Evolutionary conservation across 2,329 filamentous ascomycete genomes (phyloP), one percentile per base, ranked within the genome.

Genomic region (Fusarium sp.): DNA sequence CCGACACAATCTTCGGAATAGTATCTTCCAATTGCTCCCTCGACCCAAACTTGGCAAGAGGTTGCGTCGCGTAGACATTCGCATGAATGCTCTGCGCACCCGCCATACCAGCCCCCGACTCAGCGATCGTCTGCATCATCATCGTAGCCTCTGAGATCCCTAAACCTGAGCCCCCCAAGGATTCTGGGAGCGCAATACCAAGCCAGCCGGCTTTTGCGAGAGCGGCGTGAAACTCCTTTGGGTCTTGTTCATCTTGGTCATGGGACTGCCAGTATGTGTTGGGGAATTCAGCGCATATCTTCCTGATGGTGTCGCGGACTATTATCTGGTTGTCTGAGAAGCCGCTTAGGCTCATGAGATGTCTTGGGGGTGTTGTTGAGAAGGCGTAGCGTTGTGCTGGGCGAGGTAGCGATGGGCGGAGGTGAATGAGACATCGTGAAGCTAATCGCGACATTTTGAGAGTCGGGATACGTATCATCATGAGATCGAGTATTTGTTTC

Each of bases 101-200:
- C 0, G 93, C 93, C 86, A 96, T 94, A 8, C 94, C 94, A 8
- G 94, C 94, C 0, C 94, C 94, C 5, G 90, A 91, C 83, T 95
- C 92, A 2, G 92, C 85, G 64, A 95, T 93, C 5, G 93, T 93
- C 77, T 97, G 94, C 86, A 96, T 88, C 93, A 96, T 96, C 88
- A 96, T 93, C 1, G 92, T 94, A 2, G 94, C 94, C 79, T 96
- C 94, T 1, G 92, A 92, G 41, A 97, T 94, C 14, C 91, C 93
- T 14, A 97, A 82, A 0, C 92, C 93, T 3, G 92, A 88, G 2
- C 94, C 94, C 7, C 94, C 94, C 0, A 94, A 87, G 0, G 89
- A 85, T 79, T 95, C 92, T 0, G 93, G 93, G 8, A 96, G 83
- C 0, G 93, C 93, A 74, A 96, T 95, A 6, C 94, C 94, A 45